A percentile compares a stretch with the other conserved stretches of the same genome.
These are phyloP conservation scores for Boletus reticuloceps DNA, from an alignment of 768 basidiomycete genomes.

Conservation along the genomic window DNA sequence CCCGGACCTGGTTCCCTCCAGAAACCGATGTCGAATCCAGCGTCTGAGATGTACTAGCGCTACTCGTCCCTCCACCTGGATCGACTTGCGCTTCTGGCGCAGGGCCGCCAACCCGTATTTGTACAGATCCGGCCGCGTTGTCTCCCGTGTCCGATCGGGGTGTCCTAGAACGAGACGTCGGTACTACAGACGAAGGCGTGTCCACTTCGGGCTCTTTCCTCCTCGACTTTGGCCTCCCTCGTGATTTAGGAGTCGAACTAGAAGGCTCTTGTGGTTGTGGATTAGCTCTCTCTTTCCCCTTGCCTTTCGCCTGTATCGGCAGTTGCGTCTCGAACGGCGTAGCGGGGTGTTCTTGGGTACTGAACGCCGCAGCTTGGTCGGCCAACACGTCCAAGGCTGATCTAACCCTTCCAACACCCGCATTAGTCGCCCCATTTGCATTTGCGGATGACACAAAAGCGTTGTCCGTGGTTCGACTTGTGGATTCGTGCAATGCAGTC, in stretches of 20 bases:
- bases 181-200: neutral
- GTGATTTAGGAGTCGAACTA: constrained; percentile 1
- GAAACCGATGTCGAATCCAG: constrained; percentile 4
- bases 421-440: neutral
- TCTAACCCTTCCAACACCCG: constrained; percentile 30
- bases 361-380: constrained; percentile 64
- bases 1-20: neutral
- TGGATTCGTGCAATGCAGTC: constrained; percentile 1
- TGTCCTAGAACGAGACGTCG: constrained; percentile 12
- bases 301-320: constrained; percentile 10
- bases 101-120: neutral
- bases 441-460: neutral
- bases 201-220: constrained; percentile 6
- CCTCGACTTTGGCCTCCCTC: constrained; percentile 8
- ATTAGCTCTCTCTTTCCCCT: constrained; percentile 20
- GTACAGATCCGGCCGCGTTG: neutral
- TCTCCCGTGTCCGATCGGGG: constrained; percentile 16
- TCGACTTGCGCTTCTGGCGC: constrained; percentile 14
- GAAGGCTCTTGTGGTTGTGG: constrained; percentile 2
- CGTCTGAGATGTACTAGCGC: neutral
- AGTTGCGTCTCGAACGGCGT: neutral
- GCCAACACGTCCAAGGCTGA: constrained; percentile 72
- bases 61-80: constrained; percentile 19
- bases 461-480: neutral
- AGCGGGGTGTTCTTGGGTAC: constrained; percentile 33